These are phyloP conservation scores for Tolypocladium endophyticum DNA, from an alignment of 2,329 filamentous ascomycete species.

Conservation along the genomic window DNA sequence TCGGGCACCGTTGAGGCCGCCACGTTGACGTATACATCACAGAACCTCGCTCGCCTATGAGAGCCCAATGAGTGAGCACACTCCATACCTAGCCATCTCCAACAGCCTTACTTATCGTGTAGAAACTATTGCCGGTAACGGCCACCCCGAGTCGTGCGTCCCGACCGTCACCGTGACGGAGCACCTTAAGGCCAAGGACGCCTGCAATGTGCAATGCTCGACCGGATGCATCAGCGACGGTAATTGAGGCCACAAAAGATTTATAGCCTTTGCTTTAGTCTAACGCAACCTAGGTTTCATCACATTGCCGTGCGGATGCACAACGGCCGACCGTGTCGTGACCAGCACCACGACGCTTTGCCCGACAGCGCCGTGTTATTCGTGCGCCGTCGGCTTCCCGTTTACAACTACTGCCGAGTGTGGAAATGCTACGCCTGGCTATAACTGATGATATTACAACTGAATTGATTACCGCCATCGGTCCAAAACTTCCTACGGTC, in stretches of 20 bases:
- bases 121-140: background rate
- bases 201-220: slow-evolving; percentile 6
- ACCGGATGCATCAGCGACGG: slow-evolving; percentile 8
- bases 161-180: slow-evolving; percentile 8
- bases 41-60: background rate
- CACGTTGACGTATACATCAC: background rate
- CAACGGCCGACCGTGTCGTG: slow-evolving; percentile 4
- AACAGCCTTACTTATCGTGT: background rate
- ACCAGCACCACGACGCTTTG: slow-evolving; percentile 9
- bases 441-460: background rate
- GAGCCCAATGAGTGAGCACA: background rate
- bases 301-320: slow-evolving; percentile 9
- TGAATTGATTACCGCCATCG: background rate
- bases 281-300: slow-evolving; percentile 3
- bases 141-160: slow-evolving; percentile 1
- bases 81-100: background rate
- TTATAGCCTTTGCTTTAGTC: background rate
- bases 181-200: slow-evolving; percentile 1
- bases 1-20: background rate
- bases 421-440: background rate
- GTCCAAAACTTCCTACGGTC: no score
- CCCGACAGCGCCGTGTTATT: slow-evolving; percentile 5
- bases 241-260: background rate
- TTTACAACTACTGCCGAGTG: slow-evolving; percentile 6
- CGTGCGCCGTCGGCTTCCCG: slow-evolving; percentile 5